Conservation (phyloP, 306 rosid genomes). For the Luffa aegyptiaca region DNA sequence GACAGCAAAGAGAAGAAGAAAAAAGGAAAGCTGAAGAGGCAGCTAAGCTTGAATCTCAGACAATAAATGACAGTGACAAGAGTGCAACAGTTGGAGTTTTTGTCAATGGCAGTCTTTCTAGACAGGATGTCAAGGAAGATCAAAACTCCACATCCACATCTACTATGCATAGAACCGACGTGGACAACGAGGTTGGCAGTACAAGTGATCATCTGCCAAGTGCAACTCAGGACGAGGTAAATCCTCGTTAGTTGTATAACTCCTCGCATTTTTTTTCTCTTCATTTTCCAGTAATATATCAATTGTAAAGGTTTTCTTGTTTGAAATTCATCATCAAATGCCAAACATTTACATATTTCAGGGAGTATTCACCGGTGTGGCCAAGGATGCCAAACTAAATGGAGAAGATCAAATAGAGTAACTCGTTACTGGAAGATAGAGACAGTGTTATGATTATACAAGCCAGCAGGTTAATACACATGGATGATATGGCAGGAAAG, state of each 20-base stretch:
- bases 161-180: constrained; percentile 25
- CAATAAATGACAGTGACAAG: constrained; percentile 19
- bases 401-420: constrained; percentile 30
- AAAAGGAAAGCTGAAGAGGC: constrained; percentile 52
- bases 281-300: background rate
- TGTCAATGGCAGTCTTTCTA: constrained; percentile 42
- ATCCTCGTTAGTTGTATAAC: background rate
- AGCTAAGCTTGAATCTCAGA: constrained; percentile 31
- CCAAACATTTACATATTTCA: constrained; percentile 24
- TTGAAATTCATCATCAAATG: background rate
- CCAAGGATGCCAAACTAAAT: constrained; percentile 28
- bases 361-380: constrained; percentile 34
- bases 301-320: background rate
- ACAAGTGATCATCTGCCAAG: constrained; percentile 7
- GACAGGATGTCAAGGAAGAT: constrained; percentile 31
- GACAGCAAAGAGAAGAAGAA: constrained; percentile 67
- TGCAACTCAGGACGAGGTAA: background rate
- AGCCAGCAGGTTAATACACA: background rate
- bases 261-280: background rate
- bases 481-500: background rate
- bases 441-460: background rate
- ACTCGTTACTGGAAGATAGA: background rate
- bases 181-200: constrained; percentile 19
- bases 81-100: constrained; percentile 33
- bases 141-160: constrained; percentile 20